A percentile compares a stretch with the other conserved stretches of the same genome.
Evolutionary conservation across 1,284 basidiomycete genomes (phyloP).

Genomic region (Pulchroboletus neoregius): DNA sequence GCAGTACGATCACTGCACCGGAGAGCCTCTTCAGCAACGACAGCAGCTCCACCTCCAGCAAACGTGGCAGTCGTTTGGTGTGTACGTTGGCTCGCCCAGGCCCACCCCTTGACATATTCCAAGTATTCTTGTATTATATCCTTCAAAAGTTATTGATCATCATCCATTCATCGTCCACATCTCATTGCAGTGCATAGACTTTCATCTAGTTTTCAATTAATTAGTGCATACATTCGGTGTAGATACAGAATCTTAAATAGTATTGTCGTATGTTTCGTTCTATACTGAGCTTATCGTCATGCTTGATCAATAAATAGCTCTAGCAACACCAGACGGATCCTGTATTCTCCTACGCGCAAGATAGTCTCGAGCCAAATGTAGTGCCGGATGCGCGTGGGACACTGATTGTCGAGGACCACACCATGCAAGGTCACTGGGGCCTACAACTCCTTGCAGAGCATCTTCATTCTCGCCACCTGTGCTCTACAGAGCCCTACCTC

Average conservation of each 20-base stretch:
- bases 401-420: not conserved
- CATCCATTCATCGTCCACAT: too few relatives aligned
- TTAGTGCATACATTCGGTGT: not conserved
- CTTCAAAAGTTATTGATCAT: too few relatives aligned
- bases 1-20: conserved; percentile 10
- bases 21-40: conserved; percentile 11
- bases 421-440: not conserved
- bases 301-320: not conserved
- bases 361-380: too few relatives aligned
- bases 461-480: conserved; percentile 70
- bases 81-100: conserved; percentile 39
- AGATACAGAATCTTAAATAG: conserved; percentile 3
- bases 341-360: not conserved
- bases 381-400: not conserved
- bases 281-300: not conserved
- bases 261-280: not conserved
- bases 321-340: not conserved
- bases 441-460: conserved; percentile 67
- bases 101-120: conserved; percentile 3
- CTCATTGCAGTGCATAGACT: not conserved
- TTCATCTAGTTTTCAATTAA: not conserved
- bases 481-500: conserved; percentile 74
- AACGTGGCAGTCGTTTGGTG: conserved; percentile 56
- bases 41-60: conserved; percentile 50
- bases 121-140: not conserved